Conservation (phyloP, 2,329 filamentous ascomycete species). For the Apiospora phragmitis region DNA sequence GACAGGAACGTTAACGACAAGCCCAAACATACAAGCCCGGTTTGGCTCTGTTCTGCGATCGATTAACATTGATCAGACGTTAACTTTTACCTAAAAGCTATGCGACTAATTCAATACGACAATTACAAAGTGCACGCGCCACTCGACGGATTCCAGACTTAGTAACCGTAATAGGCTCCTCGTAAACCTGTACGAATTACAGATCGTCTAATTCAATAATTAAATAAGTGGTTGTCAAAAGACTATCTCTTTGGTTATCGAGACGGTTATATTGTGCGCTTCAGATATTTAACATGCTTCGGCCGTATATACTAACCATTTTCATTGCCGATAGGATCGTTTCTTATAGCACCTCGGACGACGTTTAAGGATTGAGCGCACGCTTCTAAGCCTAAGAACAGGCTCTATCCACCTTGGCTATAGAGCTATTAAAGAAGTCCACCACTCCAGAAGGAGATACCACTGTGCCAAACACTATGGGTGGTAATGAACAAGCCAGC, state of each 20-base stretch:
- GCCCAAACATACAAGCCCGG: neutral
- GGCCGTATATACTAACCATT: neutral
- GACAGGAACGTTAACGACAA: neutral
- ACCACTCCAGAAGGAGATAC: neutral
- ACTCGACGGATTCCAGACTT: neutral
- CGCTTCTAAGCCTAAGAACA: constrained; percentile 16
- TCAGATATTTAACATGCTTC: neutral
- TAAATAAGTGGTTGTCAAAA: constrained; percentile 18
- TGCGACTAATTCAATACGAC: neutral
- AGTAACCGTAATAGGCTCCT: neutral
- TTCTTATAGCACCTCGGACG: neutral
- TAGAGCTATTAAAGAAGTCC: constrained; percentile 8
- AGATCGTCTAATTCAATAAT: constrained; percentile 16
- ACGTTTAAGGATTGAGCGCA: constrained; percentile 14
- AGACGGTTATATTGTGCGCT: neutral
- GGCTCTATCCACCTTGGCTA: constrained; percentile 15
- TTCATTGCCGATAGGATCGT: neutral
- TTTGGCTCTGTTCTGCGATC: neutral
- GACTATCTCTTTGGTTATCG: constrained; percentile 18
- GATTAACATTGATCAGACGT: neutral
- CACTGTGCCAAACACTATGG: constrained; percentile 10
- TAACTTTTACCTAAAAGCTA: neutral
- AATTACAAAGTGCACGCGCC: neutral
- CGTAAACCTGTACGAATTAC: constrained; percentile 15
- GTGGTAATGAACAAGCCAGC: constrained; percentile 13